Evolutionary conservation across 768 basidiomycete genomes (phyloP), one percentile per base, ranked within the genome.

Genomic region (Boletus rufocinnamomeus): DNA sequence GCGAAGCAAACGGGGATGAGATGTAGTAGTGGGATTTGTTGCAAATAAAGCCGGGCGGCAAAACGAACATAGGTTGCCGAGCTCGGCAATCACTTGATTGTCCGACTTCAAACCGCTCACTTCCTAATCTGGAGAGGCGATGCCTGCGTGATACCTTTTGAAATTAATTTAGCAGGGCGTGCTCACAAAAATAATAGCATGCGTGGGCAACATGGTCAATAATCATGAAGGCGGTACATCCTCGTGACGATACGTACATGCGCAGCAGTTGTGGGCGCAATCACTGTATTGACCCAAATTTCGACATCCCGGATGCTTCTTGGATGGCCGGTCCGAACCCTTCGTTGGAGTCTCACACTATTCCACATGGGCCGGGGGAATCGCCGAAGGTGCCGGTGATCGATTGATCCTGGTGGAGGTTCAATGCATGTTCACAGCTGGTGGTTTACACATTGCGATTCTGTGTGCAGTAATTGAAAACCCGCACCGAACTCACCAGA

Each of bases 21-120:
- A 66, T 63, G 68, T 53, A 57, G 57, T 61, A 74, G 72, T 74
- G 72, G 68, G 72, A 74, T 64, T 74, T 74, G 73, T 75, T 63
- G 73, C 68, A 73, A 73, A 75, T 73, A 73, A 73, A 75, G 73
- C 73, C 73, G 66, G 65, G 73, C 72, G 72, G 69, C 63, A 66
- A 72, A 69, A 66, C 66, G 65, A 73, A 70, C 68, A 48, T 74
- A 60, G 66, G 69, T 75, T 73, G 73, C 73, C 72, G 72, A 72
- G 58, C 58, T 62, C 72, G 72, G 72, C 72, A 72, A 73, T 73
- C 72, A 75, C 50, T 69, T 70, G 62, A 59, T 59, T 72, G 62
- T 72, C 72, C 72, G 72, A 72, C 68, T 68, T 72, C 54, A 67
- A 69, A 62, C 71, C 69, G 70, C 70, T 67, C 70, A 72, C 41